Percentiles rank a stretch among this genome's conserved stretches.
These are phyloP conservation scores for Penicillium sp. DNA, from an alignment of 2,329 filamentous ascomycete genomes.

Conservation along the genomic window DNA sequence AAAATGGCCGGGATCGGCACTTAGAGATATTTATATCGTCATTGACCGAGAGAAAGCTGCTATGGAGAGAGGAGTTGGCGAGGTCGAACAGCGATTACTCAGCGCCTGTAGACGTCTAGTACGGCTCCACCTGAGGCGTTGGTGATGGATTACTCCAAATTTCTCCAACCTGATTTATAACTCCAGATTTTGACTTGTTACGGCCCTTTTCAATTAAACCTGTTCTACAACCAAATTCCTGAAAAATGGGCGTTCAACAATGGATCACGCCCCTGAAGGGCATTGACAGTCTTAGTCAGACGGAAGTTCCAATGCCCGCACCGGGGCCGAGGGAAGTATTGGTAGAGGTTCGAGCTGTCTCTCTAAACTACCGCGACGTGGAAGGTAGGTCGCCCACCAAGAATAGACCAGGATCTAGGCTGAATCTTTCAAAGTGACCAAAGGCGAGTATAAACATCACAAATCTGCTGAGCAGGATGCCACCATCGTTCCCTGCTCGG, in stretches of 20 bases:
- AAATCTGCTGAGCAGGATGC: conserved; percentile 46
- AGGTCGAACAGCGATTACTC: background rate
- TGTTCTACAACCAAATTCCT: background rate
- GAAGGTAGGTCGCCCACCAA: conserved; percentile 25
- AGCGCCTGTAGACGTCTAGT: background rate
- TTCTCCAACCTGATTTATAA: conserved; percentile 2
- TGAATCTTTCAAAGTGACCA: conserved; percentile 51
- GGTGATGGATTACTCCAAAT: background rate
- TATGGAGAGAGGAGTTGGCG: background rate
- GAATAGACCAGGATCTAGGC: background rate
- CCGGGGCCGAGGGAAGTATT: conserved; percentile 55
- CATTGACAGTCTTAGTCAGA: conserved; percentile 52
- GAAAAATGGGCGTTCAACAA: conserved; percentile 37
- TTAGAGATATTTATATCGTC: too few relatives aligned
- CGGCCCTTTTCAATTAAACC: background rate
- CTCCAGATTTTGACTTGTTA: background rate
- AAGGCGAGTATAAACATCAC: conserved; percentile 67
- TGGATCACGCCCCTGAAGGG: conserved; percentile 59
- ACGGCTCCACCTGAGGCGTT: background rate
- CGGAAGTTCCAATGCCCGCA: conserved; percentile 47
- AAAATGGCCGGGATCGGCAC: background rate
- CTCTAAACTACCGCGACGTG: conserved; percentile 55
- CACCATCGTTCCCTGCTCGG: conserved; percentile 63
- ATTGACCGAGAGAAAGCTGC: background rate
- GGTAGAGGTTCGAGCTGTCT: conserved; percentile 53